Conservation (phyloP, 2,329 filamentous ascomycete species). For the Fusarium sp. region DNA sequence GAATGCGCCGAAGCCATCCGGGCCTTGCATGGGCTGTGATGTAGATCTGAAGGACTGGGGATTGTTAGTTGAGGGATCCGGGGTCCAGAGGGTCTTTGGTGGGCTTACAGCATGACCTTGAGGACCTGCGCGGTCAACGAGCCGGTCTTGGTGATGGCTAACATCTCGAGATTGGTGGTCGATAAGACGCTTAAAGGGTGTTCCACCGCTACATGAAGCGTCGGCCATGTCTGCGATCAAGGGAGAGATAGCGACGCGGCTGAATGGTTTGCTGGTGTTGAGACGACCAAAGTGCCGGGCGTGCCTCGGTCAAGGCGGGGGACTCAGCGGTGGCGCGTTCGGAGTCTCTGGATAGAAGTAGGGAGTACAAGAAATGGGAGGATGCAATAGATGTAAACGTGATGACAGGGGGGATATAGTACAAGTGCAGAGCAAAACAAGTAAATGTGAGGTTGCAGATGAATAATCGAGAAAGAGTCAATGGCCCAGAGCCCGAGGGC, state of each 20-base stretch:
- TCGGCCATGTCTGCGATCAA: constrained; percentile 55
- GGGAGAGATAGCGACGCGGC: constrained; percentile 5
- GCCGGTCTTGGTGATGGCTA: constrained; percentile 60
- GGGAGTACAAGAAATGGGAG: constrained; percentile 1
- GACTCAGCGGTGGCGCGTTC: constrained; percentile 10
- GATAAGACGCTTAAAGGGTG: constrained; percentile 61
- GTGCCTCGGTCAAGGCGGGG: constrained; percentile 40
- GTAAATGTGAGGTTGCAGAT: constrained; percentile 26
- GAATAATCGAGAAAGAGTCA: constrained; percentile 30
- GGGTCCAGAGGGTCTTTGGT: neutral
- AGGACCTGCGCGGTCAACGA: constrained; percentile 50
- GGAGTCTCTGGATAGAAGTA: neutral
- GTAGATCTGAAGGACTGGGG: constrained; percentile 55
- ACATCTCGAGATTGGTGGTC: constrained; percentile 61
- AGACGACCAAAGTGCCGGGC: constrained; percentile 20
- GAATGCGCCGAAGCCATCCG: constrained; percentile 56
- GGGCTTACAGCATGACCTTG: constrained; percentile 52
- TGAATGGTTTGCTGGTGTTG: neutral
- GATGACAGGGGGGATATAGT: neutral
- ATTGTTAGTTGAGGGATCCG: neutral
- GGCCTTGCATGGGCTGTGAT: constrained; percentile 48
- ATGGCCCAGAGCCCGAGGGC: constrained; percentile 29
- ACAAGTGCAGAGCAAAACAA: neutral
- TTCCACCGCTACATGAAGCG: constrained; percentile 59
- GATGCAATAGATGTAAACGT: neutral